A percentile compares a stretch with the other conserved stretches of the same genome.
Evolutionary conservation across 495 filamentous ascomycete species (phyloP).

Genomic region (Penicillium cinerascens): DNA sequence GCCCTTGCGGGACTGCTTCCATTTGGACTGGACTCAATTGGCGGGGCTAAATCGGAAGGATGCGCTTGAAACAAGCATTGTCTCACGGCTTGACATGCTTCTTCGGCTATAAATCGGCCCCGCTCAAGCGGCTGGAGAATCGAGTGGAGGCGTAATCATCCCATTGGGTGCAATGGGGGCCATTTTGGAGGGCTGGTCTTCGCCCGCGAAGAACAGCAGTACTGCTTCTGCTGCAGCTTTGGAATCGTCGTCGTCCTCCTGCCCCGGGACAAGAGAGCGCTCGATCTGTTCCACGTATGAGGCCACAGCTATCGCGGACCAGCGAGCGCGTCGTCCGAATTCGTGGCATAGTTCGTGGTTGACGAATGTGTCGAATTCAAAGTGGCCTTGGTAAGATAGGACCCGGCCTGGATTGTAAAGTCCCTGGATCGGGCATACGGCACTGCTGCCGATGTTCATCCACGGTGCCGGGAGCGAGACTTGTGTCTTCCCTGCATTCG

Average conservation of each 20-base stretch:
- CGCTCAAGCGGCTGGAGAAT: background rate
- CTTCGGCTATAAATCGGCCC: background rate
- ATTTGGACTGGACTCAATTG: background rate
- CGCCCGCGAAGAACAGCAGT: constrained; percentile 31
- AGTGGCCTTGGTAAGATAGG: constrained; percentile 42
- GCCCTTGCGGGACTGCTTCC: background rate
- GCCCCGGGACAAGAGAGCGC: constrained; percentile 13
- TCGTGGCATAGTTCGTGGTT: constrained; percentile 33
- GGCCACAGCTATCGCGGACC: constrained; percentile 17
- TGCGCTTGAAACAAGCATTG: background rate
- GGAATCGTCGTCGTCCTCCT: constrained; percentile 35
- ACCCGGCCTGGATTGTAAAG: constrained; percentile 35
- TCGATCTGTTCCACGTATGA: constrained; percentile 25
- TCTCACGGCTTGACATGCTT: background rate
- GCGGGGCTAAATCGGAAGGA: background rate
- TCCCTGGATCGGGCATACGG: constrained; percentile 37
- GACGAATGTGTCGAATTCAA: constrained; percentile 41
- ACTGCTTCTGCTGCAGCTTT: constrained; percentile 38
- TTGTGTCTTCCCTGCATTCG: background rate
- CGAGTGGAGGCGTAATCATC: constrained; percentile 26
- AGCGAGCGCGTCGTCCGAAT: constrained; percentile 30
- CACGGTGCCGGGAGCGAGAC: constrained; percentile 21
- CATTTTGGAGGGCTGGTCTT: constrained; percentile 2
- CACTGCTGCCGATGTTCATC: constrained; percentile 34
- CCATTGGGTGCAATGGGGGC: constrained; percentile 6